Evolutionary conservation across 179 eudicot species (phyloP).

Genomic region (Patellifolia procumbens): DNA sequence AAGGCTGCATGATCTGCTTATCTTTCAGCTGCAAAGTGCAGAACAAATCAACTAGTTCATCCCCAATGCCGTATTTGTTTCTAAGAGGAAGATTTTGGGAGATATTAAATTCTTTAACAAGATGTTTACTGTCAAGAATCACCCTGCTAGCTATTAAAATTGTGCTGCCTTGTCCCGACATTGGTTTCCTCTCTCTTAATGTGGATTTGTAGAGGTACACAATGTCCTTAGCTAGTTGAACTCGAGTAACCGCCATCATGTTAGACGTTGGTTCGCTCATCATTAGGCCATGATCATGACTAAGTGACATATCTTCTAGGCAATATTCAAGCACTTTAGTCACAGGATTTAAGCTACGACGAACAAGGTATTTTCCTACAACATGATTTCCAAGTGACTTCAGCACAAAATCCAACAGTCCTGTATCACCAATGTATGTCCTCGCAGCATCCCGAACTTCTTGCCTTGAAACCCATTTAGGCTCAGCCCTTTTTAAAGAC

Average conservation of each 20-base stretch:
- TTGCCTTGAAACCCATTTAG: slow-evolving; percentile 76
- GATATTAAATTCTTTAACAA: slow-evolving; percentile 52
- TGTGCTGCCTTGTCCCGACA: slow-evolving; percentile 35
- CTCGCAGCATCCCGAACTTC: slow-evolving; percentile 90
- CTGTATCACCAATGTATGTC: slow-evolving; percentile 86
- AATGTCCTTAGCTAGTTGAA: slow-evolving; percentile 46
- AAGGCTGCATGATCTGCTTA: slow-evolving; percentile 41
- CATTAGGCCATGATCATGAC: slow-evolving; percentile 32
- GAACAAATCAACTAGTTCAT: slow-evolving; percentile 32
- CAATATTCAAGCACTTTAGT: slow-evolving; percentile 84
- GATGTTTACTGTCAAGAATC: slow-evolving; percentile 70
- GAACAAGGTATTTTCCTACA: slow-evolving; percentile 85
- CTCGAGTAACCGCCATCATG: slow-evolving; percentile 39
- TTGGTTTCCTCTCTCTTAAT: slow-evolving; percentile 34
- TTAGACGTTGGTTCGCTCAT: slow-evolving; percentile 37
- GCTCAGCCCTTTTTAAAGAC: slow-evolving; percentile 65
- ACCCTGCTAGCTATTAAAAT: slow-evolving; percentile 73
- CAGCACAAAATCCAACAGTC: slow-evolving; percentile 83
- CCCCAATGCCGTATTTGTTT: slow-evolving; percentile 25
- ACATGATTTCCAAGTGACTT: slow-evolving; percentile 91
- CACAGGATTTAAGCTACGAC: slow-evolving; percentile 84
- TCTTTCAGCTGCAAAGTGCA: slow-evolving; percentile 37
- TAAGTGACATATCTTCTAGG: slow-evolving; percentile 41
- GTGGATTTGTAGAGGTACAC: slow-evolving; percentile 41
- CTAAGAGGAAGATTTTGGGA: slow-evolving; percentile 26